These are phyloP conservation scores for Oryza glumipatula DNA, from an alignment of 176 grass and related monocot genomes.

Conservation along the genomic window DNA sequence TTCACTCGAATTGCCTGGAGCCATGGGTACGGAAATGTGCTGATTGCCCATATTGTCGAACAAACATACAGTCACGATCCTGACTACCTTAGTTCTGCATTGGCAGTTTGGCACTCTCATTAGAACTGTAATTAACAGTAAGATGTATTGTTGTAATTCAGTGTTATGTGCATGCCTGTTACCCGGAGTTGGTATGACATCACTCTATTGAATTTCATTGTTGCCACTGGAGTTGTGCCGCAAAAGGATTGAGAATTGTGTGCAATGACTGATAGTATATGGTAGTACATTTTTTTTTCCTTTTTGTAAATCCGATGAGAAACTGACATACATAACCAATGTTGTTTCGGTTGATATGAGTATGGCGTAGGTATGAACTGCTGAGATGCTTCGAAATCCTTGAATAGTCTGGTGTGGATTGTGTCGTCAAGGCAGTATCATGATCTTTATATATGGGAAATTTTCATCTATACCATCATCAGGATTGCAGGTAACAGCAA, in stretches of 20 bases:
- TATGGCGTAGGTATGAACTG: too few relatives aligned
- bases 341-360: neutral
- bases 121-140: slow-evolving; percentile 29
- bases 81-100: slow-evolving; percentile 13
- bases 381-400: neutral
- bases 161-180: slow-evolving; percentile 3
- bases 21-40: slow-evolving; percentile 82
- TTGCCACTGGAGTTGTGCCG: neutral
- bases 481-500: neutral
- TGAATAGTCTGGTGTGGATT: too few relatives aligned
- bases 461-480: neutral
- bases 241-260: neutral
- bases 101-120: neutral
- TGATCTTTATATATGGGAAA: neutral
- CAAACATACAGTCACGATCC: slow-evolving; percentile 48
- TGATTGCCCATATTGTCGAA: slow-evolving; percentile 90
- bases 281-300: neutral
- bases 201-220: neutral
- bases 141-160: slow-evolving; percentile 15
- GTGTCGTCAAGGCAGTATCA: neutral
- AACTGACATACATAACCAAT: neutral
- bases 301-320: neutral
- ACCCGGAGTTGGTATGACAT: neutral
- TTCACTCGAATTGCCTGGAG: slow-evolving; percentile 77
- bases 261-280: slow-evolving; percentile 1